Conservation (phyloP, 2,329 filamentous ascomycete species). For the Pseudogymnoascus sp. region DNA sequence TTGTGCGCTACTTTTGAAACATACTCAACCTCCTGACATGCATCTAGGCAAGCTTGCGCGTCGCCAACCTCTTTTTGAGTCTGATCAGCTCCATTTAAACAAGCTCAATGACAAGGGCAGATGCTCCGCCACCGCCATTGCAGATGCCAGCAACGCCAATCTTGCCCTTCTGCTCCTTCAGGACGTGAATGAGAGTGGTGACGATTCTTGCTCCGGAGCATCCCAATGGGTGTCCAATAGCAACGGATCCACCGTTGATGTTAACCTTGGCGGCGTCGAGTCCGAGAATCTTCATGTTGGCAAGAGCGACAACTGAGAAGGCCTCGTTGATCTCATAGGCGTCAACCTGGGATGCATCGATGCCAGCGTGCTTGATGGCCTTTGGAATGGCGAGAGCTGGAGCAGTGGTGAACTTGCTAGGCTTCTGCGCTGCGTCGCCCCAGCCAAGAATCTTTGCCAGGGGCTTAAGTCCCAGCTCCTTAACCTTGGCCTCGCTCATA, state of each 20-base stretch:
- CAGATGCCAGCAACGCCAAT: constrained; percentile 92
- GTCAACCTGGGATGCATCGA: constrained; percentile 71
- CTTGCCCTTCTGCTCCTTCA: constrained; percentile 87
- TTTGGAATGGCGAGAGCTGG: constrained; percentile 93
- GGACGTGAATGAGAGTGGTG: constrained; percentile 78
- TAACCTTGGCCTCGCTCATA: constrained; percentile 87
- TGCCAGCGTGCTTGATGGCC: constrained; percentile 87
- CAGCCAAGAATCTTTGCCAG: constrained; percentile 95
- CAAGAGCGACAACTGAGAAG: constrained; percentile 91
- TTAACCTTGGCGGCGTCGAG: constrained; percentile 84
- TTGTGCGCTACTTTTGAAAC: constrained; percentile 8
- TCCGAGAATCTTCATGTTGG: constrained; percentile 87
- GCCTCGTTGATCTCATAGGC: constrained; percentile 99
- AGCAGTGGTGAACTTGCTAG: constrained; percentile 91
- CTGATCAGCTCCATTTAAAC: constrained; percentile 11
- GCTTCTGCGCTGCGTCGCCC: constrained; percentile 87
- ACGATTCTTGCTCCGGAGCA: constrained; percentile 91
- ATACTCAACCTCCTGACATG: not conserved
- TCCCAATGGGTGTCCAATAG: constrained; percentile 90
- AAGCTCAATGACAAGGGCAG: constrained; percentile 79
- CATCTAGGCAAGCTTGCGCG: constrained; percentile 1
- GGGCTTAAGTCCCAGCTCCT: constrained; percentile 84
- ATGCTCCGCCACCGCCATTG: constrained; percentile 95
- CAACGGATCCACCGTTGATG: constrained; percentile 88
- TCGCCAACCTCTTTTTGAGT: not conserved